Percentiles rank a stretch among this genome's conserved stretches.
Conservation (phyloP, 805 yeast genomes). For the Jamesozyma rosinii region DNA sequence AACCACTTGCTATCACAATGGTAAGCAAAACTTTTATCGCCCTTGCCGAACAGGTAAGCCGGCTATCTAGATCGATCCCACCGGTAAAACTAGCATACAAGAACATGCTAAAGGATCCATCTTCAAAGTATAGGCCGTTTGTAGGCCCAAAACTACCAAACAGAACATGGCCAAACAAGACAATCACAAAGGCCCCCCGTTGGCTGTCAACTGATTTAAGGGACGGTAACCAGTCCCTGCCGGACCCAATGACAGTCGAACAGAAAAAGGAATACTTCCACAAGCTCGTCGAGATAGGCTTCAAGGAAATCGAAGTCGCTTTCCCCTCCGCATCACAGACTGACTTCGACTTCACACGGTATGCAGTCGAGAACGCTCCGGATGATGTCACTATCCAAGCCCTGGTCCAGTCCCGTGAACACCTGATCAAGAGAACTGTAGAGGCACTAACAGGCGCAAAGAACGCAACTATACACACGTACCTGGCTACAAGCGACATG, state of each 20-base stretch:
- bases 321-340: slow-evolving; percentile 75
- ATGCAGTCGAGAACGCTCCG: slow-evolving; percentile 65
- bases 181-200: slow-evolving; percentile 56
- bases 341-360: slow-evolving; percentile 73
- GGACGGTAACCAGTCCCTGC: slow-evolving; percentile 78
- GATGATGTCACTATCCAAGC: slow-evolving; percentile 71
- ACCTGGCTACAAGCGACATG: slow-evolving; percentile 66
- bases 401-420: slow-evolving; percentile 67
- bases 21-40: slow-evolving; percentile 14
- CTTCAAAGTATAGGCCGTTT: slow-evolving; percentile 52
- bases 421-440: slow-evolving; percentile 59
- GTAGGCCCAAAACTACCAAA: slow-evolving; percentile 44
- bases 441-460: slow-evolving; percentile 69
- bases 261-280: slow-evolving; percentile 65
- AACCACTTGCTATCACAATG: slow-evolving; percentile 8
- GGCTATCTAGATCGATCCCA: slow-evolving; percentile 19
- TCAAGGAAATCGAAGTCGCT: slow-evolving; percentile 76
- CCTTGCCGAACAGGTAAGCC: slow-evolving; percentile 14
- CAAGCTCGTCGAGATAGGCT: slow-evolving; percentile 62
- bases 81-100: slow-evolving; percentile 31
- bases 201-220: slow-evolving; percentile 79
- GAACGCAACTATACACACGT: slow-evolving; percentile 65
- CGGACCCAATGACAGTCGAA: slow-evolving; percentile 79
- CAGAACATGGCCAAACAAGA: slow-evolving; percentile 62
- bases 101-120: slow-evolving; percentile 61